Conservation (phyloP, 208 protist species). For the Trypanosomatidae sp. region DNA sequence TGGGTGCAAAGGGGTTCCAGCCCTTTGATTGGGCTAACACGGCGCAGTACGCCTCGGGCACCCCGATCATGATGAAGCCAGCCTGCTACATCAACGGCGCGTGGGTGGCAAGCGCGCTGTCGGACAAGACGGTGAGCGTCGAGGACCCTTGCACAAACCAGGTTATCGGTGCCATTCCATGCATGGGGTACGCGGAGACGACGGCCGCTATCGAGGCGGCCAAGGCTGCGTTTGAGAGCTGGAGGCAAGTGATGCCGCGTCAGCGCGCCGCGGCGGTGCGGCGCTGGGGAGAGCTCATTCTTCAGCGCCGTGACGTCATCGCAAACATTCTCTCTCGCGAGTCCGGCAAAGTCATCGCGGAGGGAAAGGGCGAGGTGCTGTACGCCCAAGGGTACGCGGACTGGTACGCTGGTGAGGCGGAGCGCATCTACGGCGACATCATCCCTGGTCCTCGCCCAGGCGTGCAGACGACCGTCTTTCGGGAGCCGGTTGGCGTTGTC, state of each 20-base stretch:
- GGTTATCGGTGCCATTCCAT: slow-evolving; percentile 57
- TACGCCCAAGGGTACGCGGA: slow-evolving; percentile 73
- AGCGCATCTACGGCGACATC: slow-evolving; percentile 83
- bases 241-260: slow-evolving; percentile 58
- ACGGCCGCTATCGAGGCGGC: slow-evolving; percentile 61
- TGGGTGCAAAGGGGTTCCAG: slow-evolving; percentile 20
- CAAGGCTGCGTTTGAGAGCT: slow-evolving; percentile 55
- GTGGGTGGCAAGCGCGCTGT: slow-evolving; percentile 34
- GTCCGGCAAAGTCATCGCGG: slow-evolving; percentile 76
- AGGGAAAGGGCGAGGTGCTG: slow-evolving; percentile 70
- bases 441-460: slow-evolving; percentile 45
- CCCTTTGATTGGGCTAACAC: slow-evolving; percentile 53
- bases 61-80: slow-evolving; percentile 33
- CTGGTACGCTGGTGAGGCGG: slow-evolving; percentile 87
- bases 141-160: slow-evolving; percentile 81
- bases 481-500: slow-evolving; percentile 86
- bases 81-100: slow-evolving; percentile 69
- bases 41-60: slow-evolving; percentile 37
- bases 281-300: slow-evolving; percentile 67
- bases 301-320: slow-evolving; percentile 40
- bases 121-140: slow-evolving; percentile 43
- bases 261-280: slow-evolving; percentile 65
- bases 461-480: slow-evolving; percentile 64
- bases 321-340: slow-evolving; percentile 74
- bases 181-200: slow-evolving; percentile 50